phyloP scores from a whole-genome alignment of 345 rosid genomes.

The Jatropha curcas region DNA sequence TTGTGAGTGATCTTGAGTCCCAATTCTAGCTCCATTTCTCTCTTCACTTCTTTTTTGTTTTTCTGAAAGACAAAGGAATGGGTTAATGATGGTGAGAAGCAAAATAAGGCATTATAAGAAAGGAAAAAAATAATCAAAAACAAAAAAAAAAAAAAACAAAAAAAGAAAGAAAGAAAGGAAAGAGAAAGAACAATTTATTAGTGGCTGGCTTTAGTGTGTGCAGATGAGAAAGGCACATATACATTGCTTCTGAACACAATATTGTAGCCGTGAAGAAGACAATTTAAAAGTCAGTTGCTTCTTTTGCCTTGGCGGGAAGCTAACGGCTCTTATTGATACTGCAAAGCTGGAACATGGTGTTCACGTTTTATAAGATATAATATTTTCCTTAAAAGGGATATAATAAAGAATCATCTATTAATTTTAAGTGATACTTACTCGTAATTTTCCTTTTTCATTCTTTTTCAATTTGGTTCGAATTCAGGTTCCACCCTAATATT shows the following conservation, averaged over 20 bases:
- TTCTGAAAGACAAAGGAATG: not conserved
- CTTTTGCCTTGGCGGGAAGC: conserved; percentile 20
- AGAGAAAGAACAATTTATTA: not conserved
- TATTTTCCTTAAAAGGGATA: too few relatives aligned
- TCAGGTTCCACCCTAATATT: too few relatives aligned
- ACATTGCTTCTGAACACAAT: conserved; percentile 48
- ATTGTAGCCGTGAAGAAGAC: conserved; percentile 1
- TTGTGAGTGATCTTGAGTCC: conserved; percentile 71
- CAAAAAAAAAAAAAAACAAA: too few relatives aligned
- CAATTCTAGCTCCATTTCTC: conserved; percentile 74
- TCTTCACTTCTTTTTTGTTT: not conserved
- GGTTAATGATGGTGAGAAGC: not conserved
- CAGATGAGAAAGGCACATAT: conserved; percentile 46
- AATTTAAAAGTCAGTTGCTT: conserved; percentile 17
- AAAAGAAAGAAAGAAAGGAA: not conserved
- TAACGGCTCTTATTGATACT: conserved; percentile 7
- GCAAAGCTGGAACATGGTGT: not conserved
- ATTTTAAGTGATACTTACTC: too few relatives aligned
- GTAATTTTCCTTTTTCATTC: too few relatives aligned
- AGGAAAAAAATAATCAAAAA: too few relatives aligned
- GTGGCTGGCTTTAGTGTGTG: conserved; percentile 13
- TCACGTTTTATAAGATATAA: too few relatives aligned
- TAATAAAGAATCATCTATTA: too few relatives aligned
- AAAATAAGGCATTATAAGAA: not conserved
- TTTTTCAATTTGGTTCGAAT: too few relatives aligned